These are phyloP conservation scores for Dipodascopsis tothii DNA, from an alignment of 805 yeast genomes.

Conservation along the genomic window DNA sequence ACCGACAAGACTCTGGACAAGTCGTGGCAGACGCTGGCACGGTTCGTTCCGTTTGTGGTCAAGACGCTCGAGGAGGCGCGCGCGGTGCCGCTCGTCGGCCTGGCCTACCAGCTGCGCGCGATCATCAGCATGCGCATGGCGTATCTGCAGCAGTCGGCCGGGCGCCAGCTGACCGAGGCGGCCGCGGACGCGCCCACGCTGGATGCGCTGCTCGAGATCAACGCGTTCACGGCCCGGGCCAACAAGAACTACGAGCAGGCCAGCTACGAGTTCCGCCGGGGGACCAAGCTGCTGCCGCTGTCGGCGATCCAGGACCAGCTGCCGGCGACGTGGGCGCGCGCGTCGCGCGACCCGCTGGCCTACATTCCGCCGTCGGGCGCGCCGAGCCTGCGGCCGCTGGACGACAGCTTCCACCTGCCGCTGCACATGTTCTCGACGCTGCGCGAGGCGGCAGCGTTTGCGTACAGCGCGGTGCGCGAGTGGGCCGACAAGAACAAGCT, in stretches of 20 bases:
- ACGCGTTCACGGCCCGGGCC: slow-evolving; percentile 3
- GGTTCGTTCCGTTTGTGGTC: slow-evolving; percentile 19
- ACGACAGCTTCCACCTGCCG: slow-evolving; percentile 33
- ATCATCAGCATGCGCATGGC: slow-evolving; percentile 22
- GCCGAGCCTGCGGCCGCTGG: slow-evolving; percentile 28
- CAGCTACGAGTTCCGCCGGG: slow-evolving; percentile 19
- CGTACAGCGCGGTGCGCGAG: slow-evolving; percentile 31
- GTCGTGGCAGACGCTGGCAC: slow-evolving; percentile 23
- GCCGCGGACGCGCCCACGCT: not conserved
- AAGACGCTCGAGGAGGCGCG: slow-evolving; percentile 17
- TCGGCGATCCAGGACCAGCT: slow-evolving; percentile 10
- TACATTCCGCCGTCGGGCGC: not conserved
- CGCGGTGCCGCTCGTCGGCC: slow-evolving; percentile 16
- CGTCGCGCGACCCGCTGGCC: not conserved
- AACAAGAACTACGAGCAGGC: slow-evolving; percentile 16
- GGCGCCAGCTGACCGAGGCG: not conserved
- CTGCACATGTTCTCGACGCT: slow-evolving; percentile 33
- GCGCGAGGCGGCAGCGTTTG: slow-evolving; percentile 38
- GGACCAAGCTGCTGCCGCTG: slow-evolving; percentile 9
- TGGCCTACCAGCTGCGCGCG: slow-evolving; percentile 23
- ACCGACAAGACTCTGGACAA: slow-evolving; percentile 23
- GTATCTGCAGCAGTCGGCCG: slow-evolving; percentile 10
- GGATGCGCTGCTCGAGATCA: not conserved
- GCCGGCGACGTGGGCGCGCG: slow-evolving; percentile 21
- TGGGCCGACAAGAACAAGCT: slow-evolving; percentile 28